phyloP scores from a whole-genome alignment of 2,329 filamentous ascomycete species.

The Colletotrichum tofieldiae region DNA sequence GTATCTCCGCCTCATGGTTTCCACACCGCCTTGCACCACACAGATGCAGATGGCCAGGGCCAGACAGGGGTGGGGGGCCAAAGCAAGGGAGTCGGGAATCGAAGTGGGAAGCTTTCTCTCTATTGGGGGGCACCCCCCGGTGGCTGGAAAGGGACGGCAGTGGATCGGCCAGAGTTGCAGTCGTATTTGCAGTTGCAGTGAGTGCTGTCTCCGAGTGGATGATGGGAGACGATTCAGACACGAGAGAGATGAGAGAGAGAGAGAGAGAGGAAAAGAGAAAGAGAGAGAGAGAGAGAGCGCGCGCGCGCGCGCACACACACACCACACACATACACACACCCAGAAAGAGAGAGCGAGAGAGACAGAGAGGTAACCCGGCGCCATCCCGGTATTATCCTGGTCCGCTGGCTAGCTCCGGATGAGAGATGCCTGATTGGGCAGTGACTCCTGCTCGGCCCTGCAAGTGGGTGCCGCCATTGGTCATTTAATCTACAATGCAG shows the following conservation, averaged over 20 bases:
- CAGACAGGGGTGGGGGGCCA: conserved; percentile 15
- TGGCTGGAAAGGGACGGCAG: conserved; percentile 27
- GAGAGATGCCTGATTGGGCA: conserved; percentile 67
- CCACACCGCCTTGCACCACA: conserved; percentile 41
- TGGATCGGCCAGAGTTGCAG: background rate
- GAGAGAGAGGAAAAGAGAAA: background rate
- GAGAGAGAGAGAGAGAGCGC: no score
- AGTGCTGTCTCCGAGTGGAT: conserved; percentile 18
- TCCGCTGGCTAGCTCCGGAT: conserved; percentile 63
- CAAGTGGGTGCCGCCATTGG: conserved; percentile 61
- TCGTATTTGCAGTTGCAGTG: conserved; percentile 5
- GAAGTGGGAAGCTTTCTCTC: conserved; percentile 32
- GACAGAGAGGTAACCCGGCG: conserved; percentile 27
- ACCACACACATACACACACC: background rate
- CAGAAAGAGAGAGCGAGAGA: background rate
- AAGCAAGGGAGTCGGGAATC: conserved; percentile 32
- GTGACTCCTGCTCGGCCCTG: conserved; percentile 59
- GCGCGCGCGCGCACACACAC: background rate
- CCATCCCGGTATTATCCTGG: conserved; percentile 55
- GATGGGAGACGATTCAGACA: background rate
- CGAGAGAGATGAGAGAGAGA: conserved; percentile 13
- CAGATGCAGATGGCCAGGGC: conserved; percentile 27
- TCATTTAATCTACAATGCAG: conserved; percentile 66
- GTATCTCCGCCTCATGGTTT: conserved; percentile 14
- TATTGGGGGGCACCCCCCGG: conserved; percentile 1